Conservation (phyloP, 2,329 filamentous ascomycete species). For the Cyclaneusma minus region DNA sequence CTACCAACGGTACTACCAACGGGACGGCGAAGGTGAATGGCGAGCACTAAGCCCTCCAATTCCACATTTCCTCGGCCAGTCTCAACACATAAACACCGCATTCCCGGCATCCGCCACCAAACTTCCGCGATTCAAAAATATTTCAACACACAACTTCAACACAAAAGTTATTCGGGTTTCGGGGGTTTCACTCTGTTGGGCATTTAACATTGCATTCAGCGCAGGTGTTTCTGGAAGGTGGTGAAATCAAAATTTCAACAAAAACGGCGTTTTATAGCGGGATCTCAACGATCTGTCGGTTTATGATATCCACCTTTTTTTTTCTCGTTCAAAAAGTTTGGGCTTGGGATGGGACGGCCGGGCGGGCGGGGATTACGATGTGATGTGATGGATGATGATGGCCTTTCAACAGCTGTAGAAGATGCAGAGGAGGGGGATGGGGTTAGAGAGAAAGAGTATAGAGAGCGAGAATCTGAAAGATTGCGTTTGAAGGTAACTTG, state of each 20-base stretch:
- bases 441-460: no score
- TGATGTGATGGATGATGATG: no score
- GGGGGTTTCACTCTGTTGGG: constrained; percentile 7
- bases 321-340: no score
- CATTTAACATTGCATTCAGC: constrained; percentile 16
- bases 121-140: constrained; percentile 1
- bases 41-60: constrained; percentile 6
- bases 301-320: no score
- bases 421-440: no score
- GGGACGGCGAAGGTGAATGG: constrained; percentile 6
- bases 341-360: no score
- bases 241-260: constrained; percentile 19
- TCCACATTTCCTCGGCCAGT: constrained; percentile 2
- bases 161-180: constrained; percentile 8
- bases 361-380: no score
- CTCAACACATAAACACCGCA: constrained; percentile 2
- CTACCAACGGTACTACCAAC: constrained; percentile 6
- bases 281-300: constrained; percentile 11
- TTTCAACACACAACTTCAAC: not conserved
- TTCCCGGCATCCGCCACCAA: constrained; percentile 2
- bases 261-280: constrained; percentile 16
- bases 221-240: no score
- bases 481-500: no score
- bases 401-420: no score
- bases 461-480: no score